phyloP scores from a whole-genome alignment of 2,329 filamentous ascomycete species.

The Botrytis sinoallii region DNA sequence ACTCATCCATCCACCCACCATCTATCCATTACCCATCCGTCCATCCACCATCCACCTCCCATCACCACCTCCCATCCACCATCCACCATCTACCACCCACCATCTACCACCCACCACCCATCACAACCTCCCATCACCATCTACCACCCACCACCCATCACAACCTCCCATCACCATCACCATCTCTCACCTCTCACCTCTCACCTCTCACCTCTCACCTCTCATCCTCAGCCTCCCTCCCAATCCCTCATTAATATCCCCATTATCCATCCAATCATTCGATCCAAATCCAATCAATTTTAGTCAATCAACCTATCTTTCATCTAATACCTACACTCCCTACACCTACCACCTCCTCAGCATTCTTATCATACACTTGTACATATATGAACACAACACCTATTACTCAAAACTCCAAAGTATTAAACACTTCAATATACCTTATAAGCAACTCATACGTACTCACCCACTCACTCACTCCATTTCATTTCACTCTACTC shows the following conservation, averaged over 20 bases:
- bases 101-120: too few relatives aligned
- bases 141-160: not conserved
- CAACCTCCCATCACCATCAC: not conserved
- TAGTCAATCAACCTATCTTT: not conserved
- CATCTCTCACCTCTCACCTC: too few relatives aligned
- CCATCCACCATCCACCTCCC: too few relatives aligned
- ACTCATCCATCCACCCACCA: too few relatives aligned
- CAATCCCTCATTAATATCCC: not conserved
- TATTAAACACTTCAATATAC: not conserved
- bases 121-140: not conserved
- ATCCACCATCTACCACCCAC: too few relatives aligned
- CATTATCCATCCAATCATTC: not conserved
- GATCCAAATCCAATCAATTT: not conserved
- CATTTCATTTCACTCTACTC: not conserved
- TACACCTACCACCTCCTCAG: not conserved
- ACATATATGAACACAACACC: not conserved
- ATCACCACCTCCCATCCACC: not conserved
- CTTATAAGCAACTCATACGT: not conserved
- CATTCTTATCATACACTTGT: not conserved
- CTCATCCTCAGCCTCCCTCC: too few relatives aligned
- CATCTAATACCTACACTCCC: not conserved
- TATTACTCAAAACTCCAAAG: not conserved
- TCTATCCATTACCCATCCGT: too few relatives aligned
- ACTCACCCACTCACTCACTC: not conserved
- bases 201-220: too few relatives aligned